Evolutionary conservation across 2,329 filamentous ascomycete species (phyloP), one percentile per base, ranked within the genome.

Genomic region (Chrysoporthe deuterocubensis): DNA sequence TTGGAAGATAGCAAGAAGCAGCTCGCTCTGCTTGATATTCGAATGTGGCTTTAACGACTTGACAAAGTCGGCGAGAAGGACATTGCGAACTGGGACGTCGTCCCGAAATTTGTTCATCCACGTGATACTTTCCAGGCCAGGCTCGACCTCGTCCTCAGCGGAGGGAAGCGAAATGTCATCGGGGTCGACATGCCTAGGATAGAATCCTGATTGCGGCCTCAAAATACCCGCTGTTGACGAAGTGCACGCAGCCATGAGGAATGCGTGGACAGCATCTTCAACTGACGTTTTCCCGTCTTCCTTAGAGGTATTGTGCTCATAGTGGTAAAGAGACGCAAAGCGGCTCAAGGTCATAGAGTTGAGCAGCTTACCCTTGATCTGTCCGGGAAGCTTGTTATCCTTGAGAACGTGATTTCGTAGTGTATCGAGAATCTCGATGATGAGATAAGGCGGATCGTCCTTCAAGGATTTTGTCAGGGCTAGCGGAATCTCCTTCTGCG

Each of bases 21-120:
- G 85, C 73, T 97, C 91, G 72, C 90, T 92, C 75, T 99, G 94
- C 69, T 91, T 87, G 44, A 88, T 84, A 78, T 89, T 94, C 42
- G 92, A 90, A 84, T 96, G 95, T 7, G 96, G 95, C 7, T 92
- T 90, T 65, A 99, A 84, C 56, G 85, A 90, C 71, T 92, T 89
- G 1, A 92, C 84, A 71, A 98, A 93, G 46, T 93, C 89, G 16
- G 93, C 90, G 3, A 99, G 81, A 0, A 89, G 90, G 43, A 88
- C 86, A 75, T 98, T 98, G 67, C 91, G 90, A 4, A 97, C 88
- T 18, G 91, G 90, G 7, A 94, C 82, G 1, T 89, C 85, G 13
- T 88, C 82, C 54, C 82, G 83, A 73, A 89, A 92, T 70, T 86
- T 89, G 72, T 91, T 88, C 73, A 91, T 89, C 80, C 91, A 91